Base-by-base conservation (phyloP, 805 yeast genomes). In the Wickerhamiella bombiphila region DNA sequence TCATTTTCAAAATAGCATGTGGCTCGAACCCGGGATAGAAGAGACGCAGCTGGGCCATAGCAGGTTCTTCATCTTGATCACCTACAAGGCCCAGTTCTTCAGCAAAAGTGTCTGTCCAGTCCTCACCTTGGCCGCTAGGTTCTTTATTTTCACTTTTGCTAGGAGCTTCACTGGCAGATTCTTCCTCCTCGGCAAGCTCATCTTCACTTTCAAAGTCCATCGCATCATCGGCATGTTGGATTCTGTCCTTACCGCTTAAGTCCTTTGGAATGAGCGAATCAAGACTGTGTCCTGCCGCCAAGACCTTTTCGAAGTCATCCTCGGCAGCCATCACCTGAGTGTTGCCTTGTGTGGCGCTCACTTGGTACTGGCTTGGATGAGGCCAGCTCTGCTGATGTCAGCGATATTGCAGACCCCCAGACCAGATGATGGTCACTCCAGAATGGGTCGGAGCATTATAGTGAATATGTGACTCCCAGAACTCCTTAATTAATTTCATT, bases 131-230 rank as follows among this genome's bases (percentile, higher is more conserved):
- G n/a, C n/a, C n/a, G 25, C 45, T 47, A 9, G 26, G 26, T 2
- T 35, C 36, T 6, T 34, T 46, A 15, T 26, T 56, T 8, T 41
- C 47, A 18, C 38, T 44, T 4, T 39, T 40, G 11, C 11, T 9
- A 13, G 9, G 11, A 36, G 52, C 22, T 26, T 16, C 29, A 5
- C 33, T 38, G 11, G 33, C 39, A 16, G 53, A 60, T n/a, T 52
- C 65, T 39, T 81, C 93, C 33, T 86, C 95, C 18, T 86, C 96
- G 0, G 96, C 96, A 35, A 86, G 63, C 56, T 86, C 96, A 47
- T 86, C 96, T 51, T 81, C 93, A 54, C 82, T 94, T 52, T 82
- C 95, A 54, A 80, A 88, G 57, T 88, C 97, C 22, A 85, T 64
- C 7, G 98, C 98, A 56, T 86, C 88, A 5, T 73, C 94, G 1